Evolutionary conservation across 257 asterid genomes (phyloP).

Genomic region (Anisodus tanguticus): DNA sequence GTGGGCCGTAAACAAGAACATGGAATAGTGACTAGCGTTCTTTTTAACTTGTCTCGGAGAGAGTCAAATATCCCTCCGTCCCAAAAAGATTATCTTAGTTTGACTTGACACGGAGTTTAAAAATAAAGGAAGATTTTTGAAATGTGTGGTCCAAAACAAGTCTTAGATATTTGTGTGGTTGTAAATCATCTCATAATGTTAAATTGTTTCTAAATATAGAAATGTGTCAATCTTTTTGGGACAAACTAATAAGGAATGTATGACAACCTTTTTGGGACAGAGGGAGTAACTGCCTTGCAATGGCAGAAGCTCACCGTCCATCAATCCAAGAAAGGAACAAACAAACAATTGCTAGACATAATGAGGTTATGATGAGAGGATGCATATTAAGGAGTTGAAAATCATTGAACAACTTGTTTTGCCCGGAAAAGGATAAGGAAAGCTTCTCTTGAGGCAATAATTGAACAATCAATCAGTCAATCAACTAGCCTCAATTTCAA

Average conservation of each 20-base stretch:
- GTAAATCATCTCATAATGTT: too few species aligned
- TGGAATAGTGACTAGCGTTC: background rate
- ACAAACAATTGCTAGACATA: background rate
- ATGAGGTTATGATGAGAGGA: background rate
- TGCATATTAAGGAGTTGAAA: slow-evolving; percentile 7
- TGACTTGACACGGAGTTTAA: too few species aligned
- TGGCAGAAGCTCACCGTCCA: background rate
- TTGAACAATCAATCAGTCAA: background rate
- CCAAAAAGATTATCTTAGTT: too few species aligned
- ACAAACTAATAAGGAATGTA: too few species aligned
- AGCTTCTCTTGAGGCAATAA: background rate
- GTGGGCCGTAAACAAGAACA: background rate
- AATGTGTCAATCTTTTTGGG: too few species aligned
- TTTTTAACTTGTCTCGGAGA: background rate
- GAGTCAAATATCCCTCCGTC: too few species aligned
- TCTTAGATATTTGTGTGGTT: too few species aligned
- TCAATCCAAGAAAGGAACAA: background rate
- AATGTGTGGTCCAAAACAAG: too few species aligned
- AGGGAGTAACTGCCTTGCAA: background rate
- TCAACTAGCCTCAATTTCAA: background rate
- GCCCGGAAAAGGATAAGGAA: background rate
- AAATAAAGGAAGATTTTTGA: too few species aligned
- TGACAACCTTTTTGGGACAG: too few species aligned
- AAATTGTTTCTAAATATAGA: too few species aligned
- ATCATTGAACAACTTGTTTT: background rate